Evolutionary conservation across 768 basidiomycete species (phyloP), one percentile per base, ranked within the genome.

Genomic region (Suillus ampliporus): DNA sequence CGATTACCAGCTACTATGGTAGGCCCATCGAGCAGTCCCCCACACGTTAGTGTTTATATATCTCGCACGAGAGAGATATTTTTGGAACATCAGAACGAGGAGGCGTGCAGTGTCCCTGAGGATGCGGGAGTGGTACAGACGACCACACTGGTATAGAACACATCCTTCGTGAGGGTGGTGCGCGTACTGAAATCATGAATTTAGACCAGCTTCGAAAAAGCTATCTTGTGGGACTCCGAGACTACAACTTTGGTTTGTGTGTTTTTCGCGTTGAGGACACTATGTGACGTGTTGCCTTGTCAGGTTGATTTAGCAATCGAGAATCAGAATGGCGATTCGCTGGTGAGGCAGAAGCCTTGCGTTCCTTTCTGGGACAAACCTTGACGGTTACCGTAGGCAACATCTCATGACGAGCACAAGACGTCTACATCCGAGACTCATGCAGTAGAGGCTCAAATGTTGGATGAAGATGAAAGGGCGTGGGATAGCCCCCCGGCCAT

Each of bases 401-500:
- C 34, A 11, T 71, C 64, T 51, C 52, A 58, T 38, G 61, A 61
- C 41, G 67, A 69, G 40, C 51, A 65, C 37, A 62, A 50, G 4
- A 26, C 21, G 37, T 41, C 54, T 46, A 61, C 35, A 65, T 43
- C 13, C 43, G 3, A 35, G 23, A 21, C 11, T 64, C 26, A 61
- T 21, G 14, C 17, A 13, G 1, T 47, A 11, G 50, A 58, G 61
- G 60, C 60, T 38, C 51, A 74, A 44, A 75, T 75, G 70, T 70
- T 81, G 10, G 75, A 74, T n/a, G 68, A 68, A 5, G 78, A 83
- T 57, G 74, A 82, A 61, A 72, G 71, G 57, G 79, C 82, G 13
- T 83, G 81, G 80, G 71, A 57, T 23, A 60, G 57, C 21, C 51
- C 46, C 19, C 28, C 61, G 13, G 44, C 58, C 40, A 60, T 15